Evolutionary conservation across 1,284 basidiomycete genomes (phyloP), one percentile per base, ranked within the genome.

Genomic region (Paramarasmius palmivorus): DNA sequence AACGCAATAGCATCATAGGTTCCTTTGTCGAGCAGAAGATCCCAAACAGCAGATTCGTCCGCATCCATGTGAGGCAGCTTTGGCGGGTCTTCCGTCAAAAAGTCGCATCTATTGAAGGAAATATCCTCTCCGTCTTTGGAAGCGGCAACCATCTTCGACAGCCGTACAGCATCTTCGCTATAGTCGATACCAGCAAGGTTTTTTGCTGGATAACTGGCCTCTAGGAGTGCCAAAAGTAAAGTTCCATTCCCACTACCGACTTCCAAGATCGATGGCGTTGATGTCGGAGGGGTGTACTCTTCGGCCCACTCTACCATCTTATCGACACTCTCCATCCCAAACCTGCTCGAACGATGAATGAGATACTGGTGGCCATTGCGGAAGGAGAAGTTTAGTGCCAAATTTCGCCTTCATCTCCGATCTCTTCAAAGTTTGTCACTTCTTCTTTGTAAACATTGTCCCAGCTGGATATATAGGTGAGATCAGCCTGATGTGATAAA

Each of bases 1-100:
- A 96, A 73, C 0, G 92, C 90, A 55, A 95, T 93, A 1, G 93
- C 93, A 65, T 96, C 93, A 61, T 86, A 92, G 0, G 93, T 93
- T 26, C 89, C 88, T 67, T 92, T 92, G 68, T 92, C 90, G 54
- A 92, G 62, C 6, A 91, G 64, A 8, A 90, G 67, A 62, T 88
- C 84, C 88, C 89, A 91, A 26, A 62, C 59, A 32, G 65, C 67
- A 20, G 14, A 26, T 23, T 37, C 55, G 62, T 51, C 60, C 8
- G 14, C 61, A 9, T 61, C 54, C 50, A 67, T 64, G 12, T 60
- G 57, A 2, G 69, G 56, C 9, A 81, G 73, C 2, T 64, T 44
- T 19, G 68, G 68, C 12, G 77, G 77, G 26, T 72, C 73, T 3
- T 82, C 72, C 10, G 68, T 64, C 39, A 91, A 67, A 61, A 91